Evolutionary conservation across 2,329 filamentous ascomycete species (phyloP).

Genomic region (Fonsecaea monophora): DNA sequence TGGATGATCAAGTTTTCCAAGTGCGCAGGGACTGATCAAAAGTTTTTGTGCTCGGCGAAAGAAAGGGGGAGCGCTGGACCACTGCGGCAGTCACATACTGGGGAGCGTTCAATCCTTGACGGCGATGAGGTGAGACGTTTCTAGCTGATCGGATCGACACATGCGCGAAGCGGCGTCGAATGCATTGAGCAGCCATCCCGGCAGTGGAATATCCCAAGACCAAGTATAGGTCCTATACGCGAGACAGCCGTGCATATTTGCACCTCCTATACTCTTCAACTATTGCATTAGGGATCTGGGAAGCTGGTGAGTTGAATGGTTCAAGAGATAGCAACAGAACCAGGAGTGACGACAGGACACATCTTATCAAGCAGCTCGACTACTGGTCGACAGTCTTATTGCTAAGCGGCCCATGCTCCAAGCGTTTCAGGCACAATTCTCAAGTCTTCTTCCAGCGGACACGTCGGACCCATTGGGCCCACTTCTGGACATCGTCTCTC

Average conservation of each 20-base stretch:
- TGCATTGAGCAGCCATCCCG: not conserved
- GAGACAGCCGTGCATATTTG: not conserved
- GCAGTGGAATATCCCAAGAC: not conserved
- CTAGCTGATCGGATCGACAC: not conserved
- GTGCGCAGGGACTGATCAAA: not conserved
- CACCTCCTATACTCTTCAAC: not conserved
- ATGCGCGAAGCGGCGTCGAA: not conserved
- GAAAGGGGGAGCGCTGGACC: slow-evolving; percentile 11
- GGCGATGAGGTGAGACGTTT: not conserved
- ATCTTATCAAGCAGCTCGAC: not conserved
- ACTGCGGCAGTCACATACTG: not conserved
- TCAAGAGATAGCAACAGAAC: not conserved
- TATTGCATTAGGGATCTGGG: not conserved
- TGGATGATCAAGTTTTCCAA: not conserved
- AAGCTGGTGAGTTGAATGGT: not conserved
- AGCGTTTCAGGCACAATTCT: slow-evolving; percentile 1
- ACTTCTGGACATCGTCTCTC: slow-evolving; percentile 74
- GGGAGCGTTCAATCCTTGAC: not conserved
- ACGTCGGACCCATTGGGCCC: slow-evolving; percentile 74
- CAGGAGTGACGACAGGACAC: not conserved
- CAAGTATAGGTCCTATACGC: not conserved
- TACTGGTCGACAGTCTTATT: not conserved
- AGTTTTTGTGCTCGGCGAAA: not conserved
- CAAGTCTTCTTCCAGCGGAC: slow-evolving; percentile 74
- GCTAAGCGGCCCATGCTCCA: not conserved